Base-by-base conservation (phyloP, 169 alveolate genomes). In the Babesia bovis region DNA sequence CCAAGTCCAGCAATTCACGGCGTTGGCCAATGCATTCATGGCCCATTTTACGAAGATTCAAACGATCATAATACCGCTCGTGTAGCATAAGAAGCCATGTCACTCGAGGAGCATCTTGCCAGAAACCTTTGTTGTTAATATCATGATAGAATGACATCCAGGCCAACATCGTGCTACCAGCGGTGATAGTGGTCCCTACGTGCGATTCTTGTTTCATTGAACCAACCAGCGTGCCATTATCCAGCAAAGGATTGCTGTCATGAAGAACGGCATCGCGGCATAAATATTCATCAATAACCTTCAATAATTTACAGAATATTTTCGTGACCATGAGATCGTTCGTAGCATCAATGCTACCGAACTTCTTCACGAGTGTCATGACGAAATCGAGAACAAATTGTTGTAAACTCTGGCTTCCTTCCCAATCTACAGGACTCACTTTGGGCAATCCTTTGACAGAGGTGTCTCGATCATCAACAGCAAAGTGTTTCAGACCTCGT, bases 71-170 rank as follows among this genome's bases (percentile, higher is more conserved):
- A 51, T 61, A 71, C n/a, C 73, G 13, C 12, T 71, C 82, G 44
- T 59, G 53, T 25, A 71, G 21, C 52, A 47, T 59, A 17, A 38
- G 12, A 13, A 71, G 41, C 73, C 71, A 71, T 13, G 74, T 33
- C 10, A 28, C 71, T 12, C 82, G 61, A 15, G 82, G 73, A 6
- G 56, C 6, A 63, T 71, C 82, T 56, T 67, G 81, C 75, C 76
- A 70, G 71, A 58, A 69, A 1, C 74, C 52, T 21, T 44, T 36
- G 40, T 25, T 50, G 55, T 59, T 61, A 15, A 78, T 40, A 2
- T 82, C 87, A 56, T 61, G 36, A 59, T 78, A 70, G 19, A 59
- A 78, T 12, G 87, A 78, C 40, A 50, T 50, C 68, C 71, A 78
- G 10, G 47, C 30, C 7, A 78, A 19, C 83, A 78, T 41, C 0